These are phyloP conservation scores for Nicotiana tabacum DNA, from an alignment of 257 asterid genomes.

Conservation along the genomic window DNA sequence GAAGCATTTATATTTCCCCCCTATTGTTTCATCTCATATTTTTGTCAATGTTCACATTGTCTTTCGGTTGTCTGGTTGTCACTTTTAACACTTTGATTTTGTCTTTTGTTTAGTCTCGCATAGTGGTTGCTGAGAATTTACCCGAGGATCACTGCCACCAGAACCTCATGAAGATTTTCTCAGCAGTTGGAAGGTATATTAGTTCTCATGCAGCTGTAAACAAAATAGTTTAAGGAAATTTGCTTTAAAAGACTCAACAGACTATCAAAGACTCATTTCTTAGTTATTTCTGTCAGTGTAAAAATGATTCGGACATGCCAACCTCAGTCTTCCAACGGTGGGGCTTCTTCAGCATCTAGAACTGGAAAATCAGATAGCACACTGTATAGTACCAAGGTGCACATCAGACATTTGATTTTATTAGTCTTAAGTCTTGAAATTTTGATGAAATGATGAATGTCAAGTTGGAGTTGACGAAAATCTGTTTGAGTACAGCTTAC, in stretches of 20 bases:
- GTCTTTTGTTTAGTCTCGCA: constrained; percentile 47
- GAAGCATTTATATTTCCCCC: neutral
- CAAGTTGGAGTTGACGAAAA: neutral
- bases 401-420: neutral
- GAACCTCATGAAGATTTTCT: constrained; percentile 81
- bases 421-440: neutral
- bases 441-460: neutral
- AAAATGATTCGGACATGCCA: constrained; percentile 87
- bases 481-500: neutral
- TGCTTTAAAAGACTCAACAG: neutral
- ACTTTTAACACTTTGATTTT: neutral
- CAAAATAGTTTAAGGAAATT: neutral
- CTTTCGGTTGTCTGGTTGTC: neutral
- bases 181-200: constrained; percentile 73
- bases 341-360: constrained; percentile 44
- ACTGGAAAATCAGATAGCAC: constrained; percentile 55
- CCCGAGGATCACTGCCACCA: constrained; percentile 94
- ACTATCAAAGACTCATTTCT: neutral
- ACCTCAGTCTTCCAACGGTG: constrained; percentile 51
- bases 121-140: constrained; percentile 77
- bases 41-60: neutral
- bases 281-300: constrained; percentile 43
- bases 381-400: constrained; percentile 67
- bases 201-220: neutral
- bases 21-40: neutral